These are phyloP conservation scores for Pyropia haitanensis DNA, from an alignment of 23 red algal species.

Conservation along the genomic window DNA sequence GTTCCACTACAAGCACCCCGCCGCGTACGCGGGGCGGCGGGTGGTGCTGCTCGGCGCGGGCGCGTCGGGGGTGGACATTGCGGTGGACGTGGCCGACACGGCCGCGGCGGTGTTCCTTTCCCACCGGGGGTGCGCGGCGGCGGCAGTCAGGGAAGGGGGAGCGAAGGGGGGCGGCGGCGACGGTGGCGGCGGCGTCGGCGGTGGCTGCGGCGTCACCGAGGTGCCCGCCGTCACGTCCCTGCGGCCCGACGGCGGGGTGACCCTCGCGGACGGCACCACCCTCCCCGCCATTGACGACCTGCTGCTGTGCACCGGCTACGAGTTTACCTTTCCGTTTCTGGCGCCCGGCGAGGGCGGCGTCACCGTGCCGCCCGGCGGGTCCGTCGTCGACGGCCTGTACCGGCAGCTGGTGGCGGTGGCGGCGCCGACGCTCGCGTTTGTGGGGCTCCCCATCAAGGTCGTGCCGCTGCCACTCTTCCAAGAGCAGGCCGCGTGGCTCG, in stretches of 20 bases:
- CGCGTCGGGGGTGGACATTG: conserved; percentile 77
- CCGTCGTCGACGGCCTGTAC: conserved; percentile 41
- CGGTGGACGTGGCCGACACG: conserved; percentile 39
- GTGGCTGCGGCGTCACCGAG: conserved; percentile 1
- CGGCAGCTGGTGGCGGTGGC: conserved; percentile 37
- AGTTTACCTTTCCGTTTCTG: conserved; percentile 72
- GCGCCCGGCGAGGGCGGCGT: conserved; percentile 18
- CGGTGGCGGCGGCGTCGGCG: not conserved
- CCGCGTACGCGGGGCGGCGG: conserved; percentile 12
- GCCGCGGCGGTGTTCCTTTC: conserved; percentile 46
- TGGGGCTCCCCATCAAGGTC: conserved; percentile 59
- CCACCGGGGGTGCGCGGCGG: conserved; percentile 1
- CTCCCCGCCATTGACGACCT: conserved; percentile 51
- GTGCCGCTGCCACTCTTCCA: conserved; percentile 91
- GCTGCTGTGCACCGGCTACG: conserved; percentile 84
- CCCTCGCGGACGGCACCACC: conserved; percentile 23
- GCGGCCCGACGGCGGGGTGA: conserved; percentile 11
- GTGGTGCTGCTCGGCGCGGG: conserved; percentile 70
- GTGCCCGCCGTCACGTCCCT: conserved; percentile 23
- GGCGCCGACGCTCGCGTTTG: conserved; percentile 53
- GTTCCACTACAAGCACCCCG: conserved; percentile 36
- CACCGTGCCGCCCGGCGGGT: conserved; percentile 10
- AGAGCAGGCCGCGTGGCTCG: conserved; percentile 48
- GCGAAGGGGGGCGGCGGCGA: no score
- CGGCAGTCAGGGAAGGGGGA: not conserved